Conservation (phyloP, 2,329 filamentous ascomycete species). For the Fusarium veterinarium region DNA sequence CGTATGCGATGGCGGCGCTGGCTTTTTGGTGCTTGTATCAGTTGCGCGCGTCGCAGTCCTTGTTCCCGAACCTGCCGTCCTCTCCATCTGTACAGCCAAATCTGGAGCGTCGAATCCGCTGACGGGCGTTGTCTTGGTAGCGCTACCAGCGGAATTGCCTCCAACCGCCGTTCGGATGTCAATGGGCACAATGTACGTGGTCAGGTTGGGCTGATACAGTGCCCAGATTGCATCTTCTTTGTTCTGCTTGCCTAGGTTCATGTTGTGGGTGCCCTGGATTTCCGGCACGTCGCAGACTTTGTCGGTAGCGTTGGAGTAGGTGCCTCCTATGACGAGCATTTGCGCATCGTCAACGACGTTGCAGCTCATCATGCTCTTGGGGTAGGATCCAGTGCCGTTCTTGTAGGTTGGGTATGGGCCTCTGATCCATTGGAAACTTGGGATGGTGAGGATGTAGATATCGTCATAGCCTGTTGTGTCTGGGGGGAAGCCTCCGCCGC, state of each 20-base stretch:
- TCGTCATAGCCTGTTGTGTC: background rate
- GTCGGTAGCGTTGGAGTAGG: background rate
- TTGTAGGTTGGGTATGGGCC: background rate
- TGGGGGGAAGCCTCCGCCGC: background rate
- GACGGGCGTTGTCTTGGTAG: background rate
- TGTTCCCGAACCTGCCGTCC: background rate
- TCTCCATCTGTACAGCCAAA: slow-evolving; percentile 1
- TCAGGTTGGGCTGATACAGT: background rate
- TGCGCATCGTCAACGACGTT: background rate
- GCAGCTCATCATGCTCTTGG: slow-evolving; percentile 18
- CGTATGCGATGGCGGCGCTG: background rate
- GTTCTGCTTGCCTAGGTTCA: slow-evolving; percentile 14
- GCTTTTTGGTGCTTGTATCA: background rate
- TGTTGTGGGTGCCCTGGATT: slow-evolving; percentile 4
- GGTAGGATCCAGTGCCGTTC: background rate
- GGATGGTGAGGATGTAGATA: slow-evolving; percentile 15
- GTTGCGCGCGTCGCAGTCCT: background rate
- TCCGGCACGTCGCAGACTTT: background rate
- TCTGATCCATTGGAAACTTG: slow-evolving; percentile 10
- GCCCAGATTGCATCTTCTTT: slow-evolving; percentile 9
- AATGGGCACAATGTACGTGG: background rate
- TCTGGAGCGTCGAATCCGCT: slow-evolving; percentile 12
- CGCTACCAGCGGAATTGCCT: background rate
- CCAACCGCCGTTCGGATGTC: slow-evolving; percentile 2
- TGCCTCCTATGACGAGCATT: slow-evolving; percentile 5